A percentile compares a stretch with the other conserved stretches of the same genome.
phyloP scores from a whole-genome alignment of 2,329 filamentous ascomycete species.

The Arthroderma sp. region DNA sequence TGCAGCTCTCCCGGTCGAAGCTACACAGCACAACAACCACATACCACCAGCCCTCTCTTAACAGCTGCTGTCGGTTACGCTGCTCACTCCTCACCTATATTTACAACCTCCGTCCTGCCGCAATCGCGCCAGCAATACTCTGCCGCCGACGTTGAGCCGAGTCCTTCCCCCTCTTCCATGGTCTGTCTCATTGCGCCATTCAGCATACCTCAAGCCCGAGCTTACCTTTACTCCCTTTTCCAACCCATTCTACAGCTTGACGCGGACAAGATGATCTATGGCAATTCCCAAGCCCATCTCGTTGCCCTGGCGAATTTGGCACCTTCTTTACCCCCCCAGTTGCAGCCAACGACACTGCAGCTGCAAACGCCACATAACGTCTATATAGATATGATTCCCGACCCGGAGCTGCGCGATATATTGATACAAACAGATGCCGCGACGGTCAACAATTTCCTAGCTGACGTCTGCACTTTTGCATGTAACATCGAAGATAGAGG shows the following conservation, averaged over 20 bases:
- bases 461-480: slow-evolving; percentile 24
- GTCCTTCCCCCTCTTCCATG: background rate
- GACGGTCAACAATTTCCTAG: slow-evolving; percentile 26
- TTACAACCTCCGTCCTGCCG: background rate
- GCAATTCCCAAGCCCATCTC: slow-evolving; percentile 23
- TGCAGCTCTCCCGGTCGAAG: slow-evolving; percentile 14
- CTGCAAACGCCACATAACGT: slow-evolving; percentile 29
- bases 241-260: slow-evolving; percentile 17
- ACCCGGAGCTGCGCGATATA: slow-evolving; percentile 26
- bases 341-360: slow-evolving; percentile 28
- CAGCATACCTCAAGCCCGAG: slow-evolving; percentile 23
- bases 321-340: slow-evolving; percentile 19
- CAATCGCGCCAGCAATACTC: background rate
- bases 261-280: slow-evolving; percentile 14
- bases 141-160: background rate
- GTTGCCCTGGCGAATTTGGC: slow-evolving; percentile 17
- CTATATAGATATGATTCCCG: slow-evolving; percentile 32
- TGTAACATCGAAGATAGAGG: slow-evolving; percentile 25
- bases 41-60: background rate
- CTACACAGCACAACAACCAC: background rate
- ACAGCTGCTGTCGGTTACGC: background rate
- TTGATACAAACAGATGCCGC: slow-evolving; percentile 24
- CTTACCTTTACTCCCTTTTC: slow-evolving; percentile 23
- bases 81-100: background rate
- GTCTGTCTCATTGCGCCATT: slow-evolving; percentile 21